These are phyloP conservation scores for Alternaria consortialis DNA, from an alignment of 2,329 filamentous ascomycete genomes.

Conservation along the genomic window DNA sequence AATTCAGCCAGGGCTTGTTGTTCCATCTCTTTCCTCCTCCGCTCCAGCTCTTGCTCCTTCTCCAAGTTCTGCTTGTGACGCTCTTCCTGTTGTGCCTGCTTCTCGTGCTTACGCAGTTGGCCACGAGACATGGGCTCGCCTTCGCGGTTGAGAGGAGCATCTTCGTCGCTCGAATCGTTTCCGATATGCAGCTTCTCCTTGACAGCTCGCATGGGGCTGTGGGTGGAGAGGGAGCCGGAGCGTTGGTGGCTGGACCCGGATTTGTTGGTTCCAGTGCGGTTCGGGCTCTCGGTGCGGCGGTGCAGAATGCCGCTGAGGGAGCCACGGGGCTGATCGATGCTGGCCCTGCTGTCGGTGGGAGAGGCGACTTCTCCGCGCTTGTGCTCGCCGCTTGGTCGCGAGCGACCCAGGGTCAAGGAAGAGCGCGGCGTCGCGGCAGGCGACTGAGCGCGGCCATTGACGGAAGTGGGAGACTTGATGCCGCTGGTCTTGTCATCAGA, in stretches of 20 bases:
- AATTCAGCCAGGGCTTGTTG: constrained; percentile 61
- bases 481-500: constrained; percentile 48
- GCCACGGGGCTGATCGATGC: constrained; percentile 40
- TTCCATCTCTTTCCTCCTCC: constrained; percentile 59
- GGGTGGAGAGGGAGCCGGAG: constrained; percentile 38
- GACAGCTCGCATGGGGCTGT: constrained; percentile 52
- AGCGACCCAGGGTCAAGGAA: constrained; percentile 37
- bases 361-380: constrained; percentile 42
- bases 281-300: constrained; percentile 49
- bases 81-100: constrained; percentile 56
- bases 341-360: constrained; percentile 42
- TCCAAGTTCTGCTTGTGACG: constrained; percentile 56
- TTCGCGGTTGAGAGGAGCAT: constrained; percentile 57
- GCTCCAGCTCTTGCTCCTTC: constrained; percentile 56
- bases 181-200: constrained; percentile 53
- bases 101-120: constrained; percentile 60
- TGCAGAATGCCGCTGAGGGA: constrained; percentile 48
- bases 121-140: constrained; percentile 61
- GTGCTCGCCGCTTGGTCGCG: constrained; percentile 46
- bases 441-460: constrained; percentile 38
- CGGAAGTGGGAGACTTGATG: constrained; percentile 38
- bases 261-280: constrained; percentile 33
- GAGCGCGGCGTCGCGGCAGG: constrained; percentile 39
- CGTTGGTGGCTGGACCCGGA: constrained; percentile 21
- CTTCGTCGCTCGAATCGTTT: constrained; percentile 45